A percentile compares a stretch with the other conserved stretches of the same genome.
Conservation (phyloP, 768 basidiomycete genomes). For the Mycena maculata region DNA sequence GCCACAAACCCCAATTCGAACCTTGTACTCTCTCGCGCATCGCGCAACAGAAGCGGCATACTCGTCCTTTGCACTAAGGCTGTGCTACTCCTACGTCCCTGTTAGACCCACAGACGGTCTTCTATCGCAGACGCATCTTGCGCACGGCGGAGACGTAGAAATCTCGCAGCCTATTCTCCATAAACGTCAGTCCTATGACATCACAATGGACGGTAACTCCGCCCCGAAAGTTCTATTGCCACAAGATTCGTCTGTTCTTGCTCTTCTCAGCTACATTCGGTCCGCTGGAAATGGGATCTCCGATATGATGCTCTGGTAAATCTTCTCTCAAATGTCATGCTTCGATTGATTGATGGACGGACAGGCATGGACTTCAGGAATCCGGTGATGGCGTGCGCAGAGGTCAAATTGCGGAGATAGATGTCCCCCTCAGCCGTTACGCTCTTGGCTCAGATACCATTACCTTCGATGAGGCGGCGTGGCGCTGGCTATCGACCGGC, state of each 20-base stretch:
- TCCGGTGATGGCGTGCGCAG: constrained; percentile 26
- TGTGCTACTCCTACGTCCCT: constrained; percentile 6
- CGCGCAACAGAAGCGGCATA: constrained; percentile 37
- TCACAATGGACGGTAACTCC: constrained; percentile 9
- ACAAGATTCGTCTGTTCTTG: constrained; percentile 31
- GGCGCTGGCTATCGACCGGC: constrained; percentile 17
- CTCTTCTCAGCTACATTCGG: constrained; percentile 32
- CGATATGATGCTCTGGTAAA: constrained; percentile 34
- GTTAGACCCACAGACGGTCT: constrained; percentile 10
- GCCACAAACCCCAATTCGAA: constrained; percentile 29
- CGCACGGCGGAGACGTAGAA: neutral
- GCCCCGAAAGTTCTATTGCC: constrained; percentile 27
- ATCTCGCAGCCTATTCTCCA: neutral
- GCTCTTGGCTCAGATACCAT: neutral
- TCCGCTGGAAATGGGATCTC: constrained; percentile 17
- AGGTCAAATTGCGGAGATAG: neutral
- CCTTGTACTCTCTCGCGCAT: constrained; percentile 38
- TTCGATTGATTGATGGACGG: neutral
- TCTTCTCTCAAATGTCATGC: neutral
- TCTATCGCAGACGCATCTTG: constrained; percentile 15
- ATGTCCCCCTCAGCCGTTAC: constrained; percentile 1
- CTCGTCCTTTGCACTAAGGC: constrained; percentile 30
- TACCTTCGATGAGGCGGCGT: constrained; percentile 15
- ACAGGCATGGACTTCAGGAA: constrained; percentile 30
- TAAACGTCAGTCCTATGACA: neutral